These are phyloP conservation scores for bread wheat (Triticum aestivum) DNA, from an alignment of 176 grass and related monocot species.

Conservation along the genomic window IWGSC_CS_RefSeq_v2.1 NC_057800.1:467864457-467864956, in stretches of 20 bases:
- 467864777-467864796: too few relatives aligned
- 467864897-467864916: too few relatives aligned
- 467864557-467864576: constrained; percentile 64
- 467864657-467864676: background rate
- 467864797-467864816: too few relatives aligned
- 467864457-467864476: background rate
- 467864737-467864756: background rate
- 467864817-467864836: too few relatives aligned
- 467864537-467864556: constrained; percentile 30
- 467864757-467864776: background rate
- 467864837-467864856: too few relatives aligned
- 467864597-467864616: constrained; percentile 73
- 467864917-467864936: too few relatives aligned
- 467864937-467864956: too few relatives aligned
- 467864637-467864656: constrained; percentile 86
- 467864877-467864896: too few relatives aligned
- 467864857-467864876: too few relatives aligned
- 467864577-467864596: constrained; percentile 71
- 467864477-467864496: constrained; percentile 31
- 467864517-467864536: constrained; percentile 10
- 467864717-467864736: background rate
- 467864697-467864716: background rate
- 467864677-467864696: background rate
- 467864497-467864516: constrained; percentile 36
- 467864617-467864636: constrained; percentile 85